Evolutionary conservation across 805 yeast genomes (phyloP), one percentile per base, ranked within the genome.

Genomic region (Kuraishia cidri): DNA sequence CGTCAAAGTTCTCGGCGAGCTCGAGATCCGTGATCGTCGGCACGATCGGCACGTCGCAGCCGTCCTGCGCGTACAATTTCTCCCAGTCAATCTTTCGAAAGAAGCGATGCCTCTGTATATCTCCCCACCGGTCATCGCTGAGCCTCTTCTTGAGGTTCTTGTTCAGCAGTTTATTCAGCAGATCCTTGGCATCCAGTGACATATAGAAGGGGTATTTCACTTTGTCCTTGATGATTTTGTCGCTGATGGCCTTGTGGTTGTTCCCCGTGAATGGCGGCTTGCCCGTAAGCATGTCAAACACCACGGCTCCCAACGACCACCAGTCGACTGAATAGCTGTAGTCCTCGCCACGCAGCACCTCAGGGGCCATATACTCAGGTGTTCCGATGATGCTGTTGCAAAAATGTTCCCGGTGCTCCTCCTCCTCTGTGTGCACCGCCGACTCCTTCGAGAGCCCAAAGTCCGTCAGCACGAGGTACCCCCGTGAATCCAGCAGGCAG

Each of bases 341-440:
- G 14, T 75, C 72, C 44, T 77, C 70, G 15, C 95, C 95, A 35
- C 69, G 73, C 17, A 86, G 61, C 21, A 87, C 80, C 50, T 86
- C 96, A 3, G 96, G 96, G 0, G 95, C 95, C 77, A 86, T 81
- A 45, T 81, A 81, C 47, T 81, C 86, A 0, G 87, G 85, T 0
- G 92, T 81, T 1, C 92, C 92, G 32, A 78, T 72, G 42, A 81
- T 56, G 11, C 82, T 71, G 23, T 60, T 72, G 52, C 76, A 75
- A 38, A 65, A 55, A 24, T 59, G 58, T 6, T 54, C 66, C 45
- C 61, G 67, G 54, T 70, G 85, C 49, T 75, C 76, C 56, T 47
- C 42, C 5, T 33, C 44, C 13, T 46, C 47, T 31, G 48, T 48
- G 3, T 55, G 50, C 27, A 52, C 56, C 15, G 39, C 44, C 11